phyloP scores from a whole-genome alignment of 75 land plant species.

The Pinus tabuliformis region DNA sequence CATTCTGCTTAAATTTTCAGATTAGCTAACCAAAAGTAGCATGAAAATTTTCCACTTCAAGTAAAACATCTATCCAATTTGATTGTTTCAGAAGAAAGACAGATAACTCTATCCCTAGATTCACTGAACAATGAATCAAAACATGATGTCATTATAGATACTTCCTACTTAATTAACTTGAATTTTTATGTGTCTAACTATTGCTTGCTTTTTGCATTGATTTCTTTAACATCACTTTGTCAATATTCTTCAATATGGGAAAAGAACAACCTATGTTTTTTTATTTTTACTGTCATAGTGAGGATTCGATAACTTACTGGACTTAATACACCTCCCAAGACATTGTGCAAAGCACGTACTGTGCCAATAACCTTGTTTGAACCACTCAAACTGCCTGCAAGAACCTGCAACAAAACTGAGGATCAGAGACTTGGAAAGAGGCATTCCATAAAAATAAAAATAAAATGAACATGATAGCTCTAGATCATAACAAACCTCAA shows the following conservation, averaged over 20 bases:
- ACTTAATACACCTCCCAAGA: conserved; percentile 88
- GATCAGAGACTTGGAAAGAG: conserved; percentile 1
- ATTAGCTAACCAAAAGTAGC: neutral
- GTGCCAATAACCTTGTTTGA: conserved; percentile 52
- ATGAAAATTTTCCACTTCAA: neutral
- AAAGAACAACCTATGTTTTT: neutral
- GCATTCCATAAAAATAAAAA: neutral
- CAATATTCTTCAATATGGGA: neutral
- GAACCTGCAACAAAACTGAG: conserved; percentile 53
- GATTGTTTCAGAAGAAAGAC: neutral
- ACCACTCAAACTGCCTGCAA: conserved; percentile 97
- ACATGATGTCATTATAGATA: neutral
- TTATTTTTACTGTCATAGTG: neutral
- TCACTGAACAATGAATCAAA: neutral
- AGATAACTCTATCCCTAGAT: neutral
- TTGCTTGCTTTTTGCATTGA: neutral
- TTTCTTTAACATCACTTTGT: neutral
- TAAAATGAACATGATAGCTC: neutral
- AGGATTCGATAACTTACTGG: conserved; percentile 52
- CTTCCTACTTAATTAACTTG: neutral
- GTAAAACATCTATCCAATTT: neutral
- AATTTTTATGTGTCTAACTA: neutral
- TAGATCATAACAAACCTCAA: neutral
- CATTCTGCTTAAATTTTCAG: conserved; percentile 55
- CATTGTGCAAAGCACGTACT: conserved; percentile 80